Base-by-base conservation (phyloP, 768 basidiomycete genomes). In the Lactifluus volemus region DNA sequence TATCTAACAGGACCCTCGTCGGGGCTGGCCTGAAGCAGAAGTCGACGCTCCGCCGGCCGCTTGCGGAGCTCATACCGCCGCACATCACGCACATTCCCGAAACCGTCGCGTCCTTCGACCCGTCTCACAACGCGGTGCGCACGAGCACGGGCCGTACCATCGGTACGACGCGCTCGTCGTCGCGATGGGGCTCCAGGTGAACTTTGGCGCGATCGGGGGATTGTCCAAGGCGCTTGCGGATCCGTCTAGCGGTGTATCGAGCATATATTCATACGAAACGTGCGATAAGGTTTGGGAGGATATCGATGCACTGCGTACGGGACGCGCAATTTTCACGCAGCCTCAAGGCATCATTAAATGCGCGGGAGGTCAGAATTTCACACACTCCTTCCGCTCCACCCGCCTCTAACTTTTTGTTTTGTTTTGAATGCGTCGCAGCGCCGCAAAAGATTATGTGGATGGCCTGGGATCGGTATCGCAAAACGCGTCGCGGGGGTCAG, bases 371-470 rank as follows among this genome's bases (percentile, higher is more conserved):
- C 68, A 65, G 71, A 59, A 50, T 36, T 5, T 32, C 59, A 30
- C 15, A 19, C 12, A 25, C 14, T 8, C n/a, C 4, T 3, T 30
- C 19, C 11, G 12, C 25, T 25, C 30, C 51, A n/a, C 8, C 9
- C 21, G 32, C n/a, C 47, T 2, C 42, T 59, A n/a, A 47, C 57
- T 45, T 17, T 2, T 21, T 34, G 32, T 32, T 7, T 3, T 32
- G 3, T 34, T n/a, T 67, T 5, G 63, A 45, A 34, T 39, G 21
- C 39, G 7, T 42, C 45, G 21, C 65, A 89, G 88, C 86, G 15
- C 88, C 89, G 19, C 89, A 92, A 70, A 93, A 95, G 74, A 89
- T 94, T 56, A 93, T 96, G 89, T 96, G 92, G 92, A 92, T 93
- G 89, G 89, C 90, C 49, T 92, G 90, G 89, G 90, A 94, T 70